Evolutionary conservation across 2,329 filamentous ascomycete genomes (phyloP).

Genomic region (Achaetomium macrosporum): DNA sequence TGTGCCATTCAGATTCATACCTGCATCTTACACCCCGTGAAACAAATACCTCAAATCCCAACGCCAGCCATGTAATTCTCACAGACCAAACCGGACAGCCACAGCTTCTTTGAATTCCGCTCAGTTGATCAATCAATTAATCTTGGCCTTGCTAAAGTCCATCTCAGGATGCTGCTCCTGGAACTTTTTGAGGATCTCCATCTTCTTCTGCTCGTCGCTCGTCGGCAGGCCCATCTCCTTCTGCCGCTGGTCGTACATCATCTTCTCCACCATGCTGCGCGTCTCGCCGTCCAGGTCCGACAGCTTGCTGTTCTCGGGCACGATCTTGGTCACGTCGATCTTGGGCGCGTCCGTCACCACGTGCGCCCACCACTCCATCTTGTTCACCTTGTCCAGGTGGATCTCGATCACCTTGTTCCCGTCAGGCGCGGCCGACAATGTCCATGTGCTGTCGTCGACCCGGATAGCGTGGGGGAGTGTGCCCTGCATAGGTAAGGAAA

Average conservation of each 20-base stretch:
- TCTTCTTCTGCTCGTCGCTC: conserved; percentile 93
- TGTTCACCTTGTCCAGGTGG: conserved; percentile 91
- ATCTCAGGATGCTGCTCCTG: conserved; percentile 71
- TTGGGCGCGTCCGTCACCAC: conserved; percentile 80
- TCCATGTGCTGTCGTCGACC: conserved; percentile 92
- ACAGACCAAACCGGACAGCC: no score
- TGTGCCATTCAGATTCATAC: not conserved
- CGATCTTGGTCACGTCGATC: conserved; percentile 93
- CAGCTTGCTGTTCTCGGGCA: conserved; percentile 85
- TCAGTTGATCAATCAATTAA: conserved; percentile 37
- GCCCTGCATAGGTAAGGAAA: conserved; percentile 52
- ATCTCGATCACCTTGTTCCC: conserved; percentile 55
- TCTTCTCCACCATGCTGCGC: conserved; percentile 97
- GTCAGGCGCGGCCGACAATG: conserved; percentile 65
- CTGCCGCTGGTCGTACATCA: conserved; percentile 99
- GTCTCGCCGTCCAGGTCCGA: conserved; percentile 93
- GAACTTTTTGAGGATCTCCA: conserved; percentile 89
- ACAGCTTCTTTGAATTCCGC: no score
- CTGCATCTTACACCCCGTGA: no score
- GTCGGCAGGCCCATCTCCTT: conserved; percentile 87
- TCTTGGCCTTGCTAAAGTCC: conserved; percentile 67
- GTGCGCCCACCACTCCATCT: conserved; percentile 98
- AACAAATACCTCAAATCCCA: no score
- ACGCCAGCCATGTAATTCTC: no score
- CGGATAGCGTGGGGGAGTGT: conserved; percentile 73